Evolutionary conservation across 2,329 filamentous ascomycete genomes (phyloP), one percentile per base, ranked within the genome.

Genomic region (Fusarium nygamai): DNA sequence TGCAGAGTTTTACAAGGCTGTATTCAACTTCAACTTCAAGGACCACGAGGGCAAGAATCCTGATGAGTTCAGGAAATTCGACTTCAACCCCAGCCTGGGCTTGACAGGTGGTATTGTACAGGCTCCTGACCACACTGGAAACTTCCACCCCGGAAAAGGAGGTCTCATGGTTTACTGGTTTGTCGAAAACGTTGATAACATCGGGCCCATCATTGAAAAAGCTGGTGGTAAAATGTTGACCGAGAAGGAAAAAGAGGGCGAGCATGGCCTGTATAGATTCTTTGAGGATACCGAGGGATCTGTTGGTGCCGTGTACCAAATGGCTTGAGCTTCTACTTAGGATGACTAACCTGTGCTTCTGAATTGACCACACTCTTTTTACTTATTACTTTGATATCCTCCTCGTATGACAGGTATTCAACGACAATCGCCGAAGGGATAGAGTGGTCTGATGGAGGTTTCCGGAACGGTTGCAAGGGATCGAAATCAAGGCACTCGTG

Each of bases 281-380:
- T 82, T 82, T 61, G 72, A 80, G 50, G 80, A 82, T 47, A 80
- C 78, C 4, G 80, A 82, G 62, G 80, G 80, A 16, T 80, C 76
- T 38, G 65, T 80, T 51, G 80, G 80, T 5, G 73, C 74, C 5
- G 73, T 80, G n/a, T 81, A 82, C 43, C 77, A 80, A 61, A 72
- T 80, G 64, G 76, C 68, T 47, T 69, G 61, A 62, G 34, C 2
- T 19, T 24, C 19, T 27, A 36, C 20, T 36, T 41, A 61, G 19
- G 38, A 22, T 29, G 24, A 20, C 19, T 4, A 5, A 20, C n/a
- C 19, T 50, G 16, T 29, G 19, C 19, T 47, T 24, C 41, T 41
- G 14, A n/a, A 29, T 41, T 29, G 22, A 48, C 20, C 5, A 12
- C 43, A n/a, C 6, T 29, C 17, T 29, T 17, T 34, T 10, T 34